phyloP scores from a whole-genome alignment of 257 asterid species.

The Salvia rosmarinus region DNA sequence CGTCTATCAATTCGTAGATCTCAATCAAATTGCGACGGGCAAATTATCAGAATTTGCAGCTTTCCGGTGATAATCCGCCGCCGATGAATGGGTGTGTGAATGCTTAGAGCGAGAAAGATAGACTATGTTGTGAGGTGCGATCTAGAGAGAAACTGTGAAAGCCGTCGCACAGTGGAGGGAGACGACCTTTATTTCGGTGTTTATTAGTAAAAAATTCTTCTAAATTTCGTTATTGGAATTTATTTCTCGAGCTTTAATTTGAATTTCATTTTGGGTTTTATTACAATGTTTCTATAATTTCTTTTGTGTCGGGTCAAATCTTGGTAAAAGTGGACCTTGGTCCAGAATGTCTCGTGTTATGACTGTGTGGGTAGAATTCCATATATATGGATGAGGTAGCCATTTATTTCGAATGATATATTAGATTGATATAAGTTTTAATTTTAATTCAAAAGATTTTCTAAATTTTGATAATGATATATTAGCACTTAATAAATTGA shows the following conservation, averaged over 20 bases:
- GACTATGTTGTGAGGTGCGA: constrained; percentile 50
- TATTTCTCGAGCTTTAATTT: constrained; percentile 9
- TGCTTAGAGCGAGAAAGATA: constrained; percentile 40
- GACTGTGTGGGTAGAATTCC: not conserved
- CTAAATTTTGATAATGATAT: too few species aligned
- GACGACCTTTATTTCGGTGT: constrained; percentile 53
- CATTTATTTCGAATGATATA: too few species aligned
- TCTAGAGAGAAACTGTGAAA: constrained; percentile 68
- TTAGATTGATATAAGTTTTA: too few species aligned
- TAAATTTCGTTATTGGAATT: constrained; percentile 1
- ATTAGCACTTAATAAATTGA: too few species aligned
- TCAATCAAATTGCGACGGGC: constrained; percentile 27
- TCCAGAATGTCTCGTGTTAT: not conserved
- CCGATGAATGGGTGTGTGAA: constrained; percentile 6
- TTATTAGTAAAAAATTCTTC: constrained; percentile 12
- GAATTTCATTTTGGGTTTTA: not conserved
- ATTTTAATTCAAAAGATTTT: too few species aligned
- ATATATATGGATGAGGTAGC: not conserved
- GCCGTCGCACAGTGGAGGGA: constrained; percentile 63
- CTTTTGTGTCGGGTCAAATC: constrained; percentile 14
- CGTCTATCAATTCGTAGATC: constrained; percentile 42
- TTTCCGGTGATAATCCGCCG: constrained; percentile 23
- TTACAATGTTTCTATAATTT: not conserved
- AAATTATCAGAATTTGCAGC: constrained; percentile 11
- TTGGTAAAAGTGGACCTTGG: constrained; percentile 5